These are phyloP conservation scores for Blastobotrys capitulatus DNA, from an alignment of 1,139 yeast genomes.

Conservation along the genomic window DNA sequence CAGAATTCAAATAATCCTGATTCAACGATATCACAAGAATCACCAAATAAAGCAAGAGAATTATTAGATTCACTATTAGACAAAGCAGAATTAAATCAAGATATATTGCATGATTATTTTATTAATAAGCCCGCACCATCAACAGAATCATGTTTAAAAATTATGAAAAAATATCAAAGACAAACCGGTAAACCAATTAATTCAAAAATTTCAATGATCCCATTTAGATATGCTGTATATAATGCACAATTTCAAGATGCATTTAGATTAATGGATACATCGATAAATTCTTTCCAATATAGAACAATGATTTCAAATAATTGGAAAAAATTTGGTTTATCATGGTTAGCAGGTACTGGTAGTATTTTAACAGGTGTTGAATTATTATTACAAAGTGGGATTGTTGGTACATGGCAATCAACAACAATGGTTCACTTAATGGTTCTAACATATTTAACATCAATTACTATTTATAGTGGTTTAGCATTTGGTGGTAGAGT, in stretches of 20 bases:
- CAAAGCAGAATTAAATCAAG: conserved; percentile 14
- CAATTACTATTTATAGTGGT: conserved; percentile 49
- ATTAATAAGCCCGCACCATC: conserved; percentile 24
- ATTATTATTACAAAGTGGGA: conserved; percentile 30
- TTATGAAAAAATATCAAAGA: conserved; percentile 22
- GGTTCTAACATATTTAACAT: conserved; percentile 57
- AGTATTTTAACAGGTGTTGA: conserved; percentile 32
- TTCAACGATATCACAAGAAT: conserved; percentile 19
- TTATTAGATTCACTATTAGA: conserved; percentile 20
- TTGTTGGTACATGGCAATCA: conserved; percentile 39
- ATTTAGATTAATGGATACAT: conserved; percentile 51
- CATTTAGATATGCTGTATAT: conserved; percentile 54
- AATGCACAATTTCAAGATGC: conserved; percentile 57
- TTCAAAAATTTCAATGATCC: conserved; percentile 49
- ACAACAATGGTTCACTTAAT: conserved; percentile 47
- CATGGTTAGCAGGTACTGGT: conserved; percentile 35
- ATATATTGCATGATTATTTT: conserved; percentile 23
- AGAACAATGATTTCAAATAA: conserved; percentile 18
- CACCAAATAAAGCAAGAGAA: conserved; percentile 18
- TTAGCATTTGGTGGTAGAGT: conserved; percentile 53
- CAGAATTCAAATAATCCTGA: conserved; percentile 18
- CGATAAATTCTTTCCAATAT: conserved; percentile 47
- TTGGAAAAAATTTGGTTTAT: conserved; percentile 24
- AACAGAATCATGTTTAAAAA: conserved; percentile 19
- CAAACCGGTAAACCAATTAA: conserved; percentile 32